Percentiles rank a stretch among this genome's conserved stretches.
These are phyloP conservation scores for Neonectria faginata DNA, from an alignment of 2,329 filamentous ascomycete genomes.

Conservation along the genomic window DNA sequence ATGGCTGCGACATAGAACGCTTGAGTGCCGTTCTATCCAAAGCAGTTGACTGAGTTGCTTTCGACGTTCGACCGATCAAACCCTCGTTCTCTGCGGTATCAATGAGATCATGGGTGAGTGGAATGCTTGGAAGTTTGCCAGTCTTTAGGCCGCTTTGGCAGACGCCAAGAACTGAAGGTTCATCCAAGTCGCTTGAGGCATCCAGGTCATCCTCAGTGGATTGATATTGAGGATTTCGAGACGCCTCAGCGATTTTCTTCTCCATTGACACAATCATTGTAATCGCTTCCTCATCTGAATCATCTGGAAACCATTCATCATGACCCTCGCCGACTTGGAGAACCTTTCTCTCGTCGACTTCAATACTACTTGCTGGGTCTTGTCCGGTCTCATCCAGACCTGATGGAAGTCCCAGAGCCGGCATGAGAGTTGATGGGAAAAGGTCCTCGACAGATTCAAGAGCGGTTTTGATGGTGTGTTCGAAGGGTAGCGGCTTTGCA, in stretches of 20 bases:
- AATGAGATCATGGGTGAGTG: conserved; percentile 54
- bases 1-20: conserved; percentile 20
- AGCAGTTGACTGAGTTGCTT: conserved; percentile 4
- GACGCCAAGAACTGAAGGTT: conserved; percentile 49
- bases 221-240: conserved; percentile 1
- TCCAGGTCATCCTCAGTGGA: not conserved
- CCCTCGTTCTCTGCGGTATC: conserved; percentile 56
- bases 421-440: conserved; percentile 74
- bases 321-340: conserved; percentile 59
- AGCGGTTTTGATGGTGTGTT: conserved; percentile 76
- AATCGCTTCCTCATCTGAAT: conserved; percentile 64
- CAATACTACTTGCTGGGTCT: conserved; percentile 59
- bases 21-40: conserved; percentile 15
- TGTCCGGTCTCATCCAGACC: conserved; percentile 37
- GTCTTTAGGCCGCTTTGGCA: conserved; percentile 57
- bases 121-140: conserved; percentile 52
- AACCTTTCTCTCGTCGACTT: conserved; percentile 74
- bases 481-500: conserved; percentile 64
- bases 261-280: conserved; percentile 41
- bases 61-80: conserved; percentile 40
- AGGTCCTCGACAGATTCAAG: conserved; percentile 89
- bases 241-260: conserved; percentile 20
- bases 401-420: conserved; percentile 57
- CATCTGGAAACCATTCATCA: conserved; percentile 61
- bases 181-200: conserved; percentile 41